These are phyloP conservation scores for Hevea brasiliensis DNA, from an alignment of 345 rosid species.

Conservation along the genomic window DNA sequence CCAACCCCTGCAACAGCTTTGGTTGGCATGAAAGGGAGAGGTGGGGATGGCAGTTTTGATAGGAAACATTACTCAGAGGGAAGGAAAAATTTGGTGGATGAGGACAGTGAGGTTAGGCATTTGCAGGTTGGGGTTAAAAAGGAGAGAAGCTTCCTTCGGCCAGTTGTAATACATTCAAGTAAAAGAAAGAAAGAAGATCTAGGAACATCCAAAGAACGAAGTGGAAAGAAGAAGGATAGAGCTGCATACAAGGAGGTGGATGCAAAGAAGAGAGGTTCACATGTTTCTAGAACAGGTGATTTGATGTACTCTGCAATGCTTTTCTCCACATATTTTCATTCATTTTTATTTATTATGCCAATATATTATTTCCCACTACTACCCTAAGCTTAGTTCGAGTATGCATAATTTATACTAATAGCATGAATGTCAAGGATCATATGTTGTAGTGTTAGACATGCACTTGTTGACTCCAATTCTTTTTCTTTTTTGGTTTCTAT, in stretches of 20 bases:
- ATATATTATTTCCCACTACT: too few relatives aligned
- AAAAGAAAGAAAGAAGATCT: constrained; percentile 63
- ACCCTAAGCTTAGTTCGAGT: too few relatives aligned
- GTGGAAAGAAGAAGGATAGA: constrained; percentile 67
- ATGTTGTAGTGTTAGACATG: constrained; percentile 31
- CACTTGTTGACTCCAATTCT: constrained; percentile 38
- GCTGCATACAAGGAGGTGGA: constrained; percentile 50
- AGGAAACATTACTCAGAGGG: constrained; percentile 32
- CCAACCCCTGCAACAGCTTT: constrained; percentile 40
- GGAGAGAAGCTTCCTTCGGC: constrained; percentile 62
- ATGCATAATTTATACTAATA: constrained; percentile 1
- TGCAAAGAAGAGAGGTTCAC: constrained; percentile 45
- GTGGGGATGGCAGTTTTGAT: constrained; percentile 28
- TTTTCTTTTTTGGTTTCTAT: constrained; percentile 31
- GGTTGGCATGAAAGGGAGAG: constrained; percentile 42
- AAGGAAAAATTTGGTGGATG: constrained; percentile 42
- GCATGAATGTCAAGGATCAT: constrained; percentile 19
- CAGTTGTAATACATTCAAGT: constrained; percentile 48
- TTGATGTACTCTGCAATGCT: constrained; percentile 5
- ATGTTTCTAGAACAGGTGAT: constrained; percentile 51
- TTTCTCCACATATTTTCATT: background rate
- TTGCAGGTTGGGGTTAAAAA: constrained; percentile 44
- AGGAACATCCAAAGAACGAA: constrained; percentile 51
- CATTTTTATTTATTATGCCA: background rate
- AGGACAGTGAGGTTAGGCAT: constrained; percentile 41